phyloP scores from a whole-genome alignment of 768 basidiomycete genomes.

The Clitopilus passeckerianus region DNA sequence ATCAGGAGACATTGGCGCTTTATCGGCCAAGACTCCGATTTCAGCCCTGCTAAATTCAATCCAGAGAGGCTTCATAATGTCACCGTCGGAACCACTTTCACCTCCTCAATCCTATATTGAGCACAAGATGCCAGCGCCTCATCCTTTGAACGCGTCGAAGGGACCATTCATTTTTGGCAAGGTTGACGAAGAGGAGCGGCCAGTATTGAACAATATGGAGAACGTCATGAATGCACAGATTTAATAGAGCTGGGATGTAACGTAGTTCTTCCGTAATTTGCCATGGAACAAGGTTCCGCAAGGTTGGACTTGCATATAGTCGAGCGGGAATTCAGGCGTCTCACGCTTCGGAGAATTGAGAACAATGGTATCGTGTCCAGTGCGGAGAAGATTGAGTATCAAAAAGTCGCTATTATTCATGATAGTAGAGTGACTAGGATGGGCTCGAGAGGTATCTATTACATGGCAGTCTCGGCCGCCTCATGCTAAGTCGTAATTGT shows the following conservation, averaged over 20 bases:
- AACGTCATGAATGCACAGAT: background rate
- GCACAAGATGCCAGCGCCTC: background rate
- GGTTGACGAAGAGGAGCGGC: conserved; percentile 7
- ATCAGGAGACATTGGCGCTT: background rate
- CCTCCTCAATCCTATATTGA: conserved; percentile 43
- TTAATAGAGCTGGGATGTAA: background rate
- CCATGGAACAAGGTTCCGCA: too few relatives aligned
- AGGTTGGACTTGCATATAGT: too few relatives aligned
- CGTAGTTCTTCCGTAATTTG: background rate
- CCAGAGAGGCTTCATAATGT: conserved; percentile 63
- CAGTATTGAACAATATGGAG: conserved; percentile 12
- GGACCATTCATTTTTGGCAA: conserved; percentile 12
- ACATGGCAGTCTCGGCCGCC: too few relatives aligned
- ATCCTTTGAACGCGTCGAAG: background rate
- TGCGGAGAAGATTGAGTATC: too few relatives aligned
- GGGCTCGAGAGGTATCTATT: too few relatives aligned
- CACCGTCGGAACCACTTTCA: conserved; percentile 58
- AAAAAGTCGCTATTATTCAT: too few relatives aligned
- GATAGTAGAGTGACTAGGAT: too few relatives aligned
- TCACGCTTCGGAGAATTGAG: too few relatives aligned
- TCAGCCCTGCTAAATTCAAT: conserved; percentile 60
- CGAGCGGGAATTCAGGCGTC: too few relatives aligned
- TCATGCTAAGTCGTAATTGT: too few relatives aligned
- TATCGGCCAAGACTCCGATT: conserved; percentile 50
- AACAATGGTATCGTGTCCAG: too few relatives aligned